These are phyloP conservation scores for Xanthoconium stramineum DNA, from an alignment of 768 basidiomycete genomes.

Conservation along the genomic window DNA sequence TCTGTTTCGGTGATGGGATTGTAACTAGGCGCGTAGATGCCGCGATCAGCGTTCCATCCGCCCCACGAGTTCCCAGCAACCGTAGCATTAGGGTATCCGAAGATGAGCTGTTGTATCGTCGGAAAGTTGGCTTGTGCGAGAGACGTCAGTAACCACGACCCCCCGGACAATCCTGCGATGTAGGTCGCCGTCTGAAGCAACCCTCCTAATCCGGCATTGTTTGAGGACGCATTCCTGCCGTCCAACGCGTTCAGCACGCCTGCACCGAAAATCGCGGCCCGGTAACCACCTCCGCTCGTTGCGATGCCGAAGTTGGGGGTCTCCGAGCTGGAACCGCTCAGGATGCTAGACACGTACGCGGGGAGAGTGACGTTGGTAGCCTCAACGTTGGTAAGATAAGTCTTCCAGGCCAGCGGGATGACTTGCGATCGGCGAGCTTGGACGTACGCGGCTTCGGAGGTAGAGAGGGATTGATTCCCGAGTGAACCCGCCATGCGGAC, in stretches of 20 bases:
- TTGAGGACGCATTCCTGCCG: conserved; percentile 43
- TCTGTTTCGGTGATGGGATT: conserved; percentile 10
- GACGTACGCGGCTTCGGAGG: conserved; percentile 37
- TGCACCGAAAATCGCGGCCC: conserved; percentile 53
- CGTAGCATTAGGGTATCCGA: conserved; percentile 26
- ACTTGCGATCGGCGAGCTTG: conserved; percentile 31
- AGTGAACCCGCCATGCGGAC: conserved; percentile 27
- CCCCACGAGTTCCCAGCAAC: conserved; percentile 25
- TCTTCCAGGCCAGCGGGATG: conserved; percentile 37
- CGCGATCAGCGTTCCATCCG: conserved; percentile 32
- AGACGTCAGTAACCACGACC: conserved; percentile 38
- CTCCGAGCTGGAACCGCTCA: conserved; percentile 18
- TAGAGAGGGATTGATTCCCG: conserved; percentile 32
- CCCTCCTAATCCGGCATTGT: conserved; percentile 42
- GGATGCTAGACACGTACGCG: conserved; percentile 33
- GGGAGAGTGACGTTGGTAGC: conserved; percentile 30
- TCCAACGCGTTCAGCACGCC: conserved; percentile 49
- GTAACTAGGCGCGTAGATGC: conserved; percentile 18
- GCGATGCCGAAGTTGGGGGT: conserved; percentile 48
- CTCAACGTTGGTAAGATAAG: conserved; percentile 38
- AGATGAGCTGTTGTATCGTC: conserved; percentile 34
- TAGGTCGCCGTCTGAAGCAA: conserved; percentile 53
- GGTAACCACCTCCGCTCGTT: conserved; percentile 52
- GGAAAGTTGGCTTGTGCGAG: conserved; percentile 41
- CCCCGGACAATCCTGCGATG: conserved; percentile 48